phyloP scores from a whole-genome alignment of 768 basidiomycete species.

The Sporobolomyces pararoseus region DNA sequence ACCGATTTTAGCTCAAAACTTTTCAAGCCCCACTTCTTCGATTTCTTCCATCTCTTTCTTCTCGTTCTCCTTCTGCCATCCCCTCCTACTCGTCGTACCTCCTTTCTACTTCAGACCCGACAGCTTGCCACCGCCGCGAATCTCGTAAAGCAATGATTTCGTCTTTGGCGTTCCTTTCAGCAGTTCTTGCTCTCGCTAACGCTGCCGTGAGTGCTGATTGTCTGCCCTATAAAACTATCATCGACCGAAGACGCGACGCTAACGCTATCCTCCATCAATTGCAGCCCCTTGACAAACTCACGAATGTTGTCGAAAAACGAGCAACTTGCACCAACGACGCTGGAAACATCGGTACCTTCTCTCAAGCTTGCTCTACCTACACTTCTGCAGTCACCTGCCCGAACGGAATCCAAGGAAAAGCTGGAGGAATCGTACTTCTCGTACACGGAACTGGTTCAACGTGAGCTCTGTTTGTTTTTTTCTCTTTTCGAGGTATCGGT shows the following conservation, averaged over 20 bases:
- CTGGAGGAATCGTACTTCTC: conserved; percentile 46
- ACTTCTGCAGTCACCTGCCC: conserved; percentile 43
- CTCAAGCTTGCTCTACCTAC: conserved; percentile 21
- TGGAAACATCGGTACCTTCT: conserved; percentile 16
- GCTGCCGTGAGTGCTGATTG: background rate
- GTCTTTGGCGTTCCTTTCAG: background rate
- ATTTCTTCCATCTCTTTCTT: background rate
- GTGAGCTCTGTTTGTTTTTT: background rate
- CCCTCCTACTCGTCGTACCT: too few relatives aligned
- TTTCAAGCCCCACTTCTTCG: background rate
- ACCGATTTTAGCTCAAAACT: background rate
- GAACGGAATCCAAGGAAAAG: conserved; percentile 37
- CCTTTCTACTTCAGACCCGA: too few relatives aligned
- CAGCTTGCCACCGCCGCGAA: too few relatives aligned
- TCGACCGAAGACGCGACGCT: too few relatives aligned
- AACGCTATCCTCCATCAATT: too few relatives aligned
- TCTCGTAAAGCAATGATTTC: background rate
- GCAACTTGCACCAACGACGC: background rate
- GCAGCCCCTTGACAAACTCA: conserved; percentile 6
- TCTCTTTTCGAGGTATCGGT: background rate
- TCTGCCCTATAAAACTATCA: too few relatives aligned
- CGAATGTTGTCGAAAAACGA: background rate
- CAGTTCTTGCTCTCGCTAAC: background rate
- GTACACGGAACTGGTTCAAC: conserved; percentile 46
- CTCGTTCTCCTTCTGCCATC: background rate